Evolutionary conservation across 1,139 yeast species (phyloP).

Genomic region (Saccharomyces hybrid): DNA sequence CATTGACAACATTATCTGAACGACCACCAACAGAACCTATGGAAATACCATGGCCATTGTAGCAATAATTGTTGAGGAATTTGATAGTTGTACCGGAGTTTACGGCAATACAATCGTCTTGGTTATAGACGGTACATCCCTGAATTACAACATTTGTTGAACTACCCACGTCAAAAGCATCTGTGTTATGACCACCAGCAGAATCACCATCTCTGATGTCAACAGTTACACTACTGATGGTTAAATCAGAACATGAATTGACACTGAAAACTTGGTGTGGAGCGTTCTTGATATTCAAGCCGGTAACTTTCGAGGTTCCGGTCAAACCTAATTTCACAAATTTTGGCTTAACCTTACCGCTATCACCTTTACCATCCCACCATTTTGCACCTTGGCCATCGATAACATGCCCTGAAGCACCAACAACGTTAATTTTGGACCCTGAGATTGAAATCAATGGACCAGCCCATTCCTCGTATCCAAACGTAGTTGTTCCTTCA

Average conservation of each 20-base stretch:
- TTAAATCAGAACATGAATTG: conserved; percentile 6
- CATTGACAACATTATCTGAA: conserved; percentile 8
- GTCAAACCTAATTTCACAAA: conserved; percentile 10
- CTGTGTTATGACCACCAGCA: conserved; percentile 13
- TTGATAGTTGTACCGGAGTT: conserved; percentile 13
- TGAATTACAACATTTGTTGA: conserved; percentile 9
- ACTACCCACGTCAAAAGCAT: conserved; percentile 14
- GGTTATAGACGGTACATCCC: conserved; percentile 10
- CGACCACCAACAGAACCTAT: conserved; percentile 16
- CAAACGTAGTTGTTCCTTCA: conserved; percentile 13
- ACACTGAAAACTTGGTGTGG: conserved; percentile 13
- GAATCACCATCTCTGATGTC: conserved; percentile 14
- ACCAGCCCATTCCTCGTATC: conserved; percentile 14
- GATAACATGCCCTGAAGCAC: conserved; percentile 12
- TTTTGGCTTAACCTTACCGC: conserved; percentile 14
- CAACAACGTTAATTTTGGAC: conserved; percentile 10
- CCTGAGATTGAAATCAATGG: conserved; percentile 14
- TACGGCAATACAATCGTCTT: conserved; percentile 17
- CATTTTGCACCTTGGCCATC: conserved; percentile 14
- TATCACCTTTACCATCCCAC: conserved; percentile 18
- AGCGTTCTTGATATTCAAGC: conserved; percentile 12
- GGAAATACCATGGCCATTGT: conserved; percentile 17
- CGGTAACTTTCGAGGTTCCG: conserved; percentile 7
- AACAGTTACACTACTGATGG: conserved; percentile 7
- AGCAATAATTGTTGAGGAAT: conserved; percentile 12